Evolutionary conservation across 1,284 basidiomycete species (phyloP).

Genomic region (Meira nashicola): DNA sequence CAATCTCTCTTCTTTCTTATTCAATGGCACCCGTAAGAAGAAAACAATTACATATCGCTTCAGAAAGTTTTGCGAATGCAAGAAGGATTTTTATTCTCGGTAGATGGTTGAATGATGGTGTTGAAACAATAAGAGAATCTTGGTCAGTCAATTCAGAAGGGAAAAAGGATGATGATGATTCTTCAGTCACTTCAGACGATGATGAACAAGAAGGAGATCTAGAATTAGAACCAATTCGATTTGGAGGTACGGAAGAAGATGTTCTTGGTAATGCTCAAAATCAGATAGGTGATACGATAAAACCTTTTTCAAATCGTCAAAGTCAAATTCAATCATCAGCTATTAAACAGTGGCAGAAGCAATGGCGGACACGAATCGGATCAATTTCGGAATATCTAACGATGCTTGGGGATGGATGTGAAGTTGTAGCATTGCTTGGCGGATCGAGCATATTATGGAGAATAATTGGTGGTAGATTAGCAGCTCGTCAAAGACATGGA

Average conservation of each 20-base stretch:
- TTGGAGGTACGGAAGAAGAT: not conserved
- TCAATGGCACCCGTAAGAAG: not conserved
- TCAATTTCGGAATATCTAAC: constrained; percentile 1
- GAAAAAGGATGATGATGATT: not conserved
- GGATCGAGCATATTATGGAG: constrained; percentile 13
- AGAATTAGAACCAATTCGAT: not conserved
- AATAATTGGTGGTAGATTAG: constrained; percentile 6
- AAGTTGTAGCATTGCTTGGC: constrained; percentile 12
- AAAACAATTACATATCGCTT: not conserved
- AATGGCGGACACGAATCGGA: not conserved
- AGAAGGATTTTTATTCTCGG: not conserved
- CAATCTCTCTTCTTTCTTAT: not conserved
- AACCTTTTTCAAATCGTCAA: too few species aligned
- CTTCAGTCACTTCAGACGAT: too few species aligned
- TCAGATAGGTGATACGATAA: not conserved
- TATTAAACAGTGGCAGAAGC: not conserved
- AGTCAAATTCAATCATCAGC: not conserved
- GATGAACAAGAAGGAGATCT: not conserved
- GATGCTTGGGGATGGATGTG: constrained; percentile 7
- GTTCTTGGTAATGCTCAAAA: not conserved
- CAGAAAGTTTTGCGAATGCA: not conserved
- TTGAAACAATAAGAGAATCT: not conserved
- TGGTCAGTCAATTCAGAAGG: not conserved
- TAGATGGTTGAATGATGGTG: not conserved
- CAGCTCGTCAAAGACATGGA: not conserved